Percentiles rank a stretch among this genome's conserved stretches.
These are phyloP conservation scores for Davidsoniella eucalypti DNA, from an alignment of 2,329 filamentous ascomycete genomes.

Conservation along the genomic window DNA sequence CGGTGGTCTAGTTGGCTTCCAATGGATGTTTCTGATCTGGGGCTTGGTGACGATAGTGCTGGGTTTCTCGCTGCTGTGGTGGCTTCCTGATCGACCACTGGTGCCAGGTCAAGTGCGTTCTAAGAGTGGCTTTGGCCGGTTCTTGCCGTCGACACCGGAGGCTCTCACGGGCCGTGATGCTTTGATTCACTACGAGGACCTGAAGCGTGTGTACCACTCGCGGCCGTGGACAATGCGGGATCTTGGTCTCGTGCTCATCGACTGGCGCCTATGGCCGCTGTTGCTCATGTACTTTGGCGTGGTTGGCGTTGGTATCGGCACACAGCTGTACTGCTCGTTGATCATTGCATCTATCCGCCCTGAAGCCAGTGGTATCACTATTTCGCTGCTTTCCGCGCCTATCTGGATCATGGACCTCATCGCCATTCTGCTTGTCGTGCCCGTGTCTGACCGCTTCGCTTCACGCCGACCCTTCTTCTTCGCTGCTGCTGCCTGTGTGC, in stretches of 20 bases:
- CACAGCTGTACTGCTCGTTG: slow-evolving; percentile 72
- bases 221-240: slow-evolving; percentile 58
- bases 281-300: slow-evolving; percentile 89
- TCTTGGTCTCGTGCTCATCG: slow-evolving; percentile 51
- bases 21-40: slow-evolving; percentile 88
- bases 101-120: slow-evolving; percentile 48
- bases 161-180: slow-evolving; percentile 65
- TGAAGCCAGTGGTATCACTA: slow-evolving; percentile 51
- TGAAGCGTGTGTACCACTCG: slow-evolving; percentile 64
- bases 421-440: slow-evolving; percentile 71
- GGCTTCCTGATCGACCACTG: slow-evolving; percentile 71
- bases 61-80: slow-evolving; percentile 65
- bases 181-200: slow-evolving; percentile 63
- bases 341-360: slow-evolving; percentile 72
- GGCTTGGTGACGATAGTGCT: slow-evolving; percentile 58
- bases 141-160: slow-evolving; percentile 51
- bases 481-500: slow-evolving; percentile 54
- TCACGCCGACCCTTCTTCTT: slow-evolving; percentile 67
- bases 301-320: slow-evolving; percentile 80
- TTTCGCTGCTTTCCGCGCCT: slow-evolving; percentile 72
- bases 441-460: slow-evolving; percentile 77
- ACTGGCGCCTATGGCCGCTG: slow-evolving; percentile 81
- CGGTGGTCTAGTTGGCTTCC: slow-evolving; percentile 61
- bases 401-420: slow-evolving; percentile 92
- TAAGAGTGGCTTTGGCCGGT: slow-evolving; percentile 38